These are phyloP conservation scores for Biscogniauxia marginata DNA, from an alignment of 2,329 filamentous ascomycete species.

Conservation along the genomic window DNA sequence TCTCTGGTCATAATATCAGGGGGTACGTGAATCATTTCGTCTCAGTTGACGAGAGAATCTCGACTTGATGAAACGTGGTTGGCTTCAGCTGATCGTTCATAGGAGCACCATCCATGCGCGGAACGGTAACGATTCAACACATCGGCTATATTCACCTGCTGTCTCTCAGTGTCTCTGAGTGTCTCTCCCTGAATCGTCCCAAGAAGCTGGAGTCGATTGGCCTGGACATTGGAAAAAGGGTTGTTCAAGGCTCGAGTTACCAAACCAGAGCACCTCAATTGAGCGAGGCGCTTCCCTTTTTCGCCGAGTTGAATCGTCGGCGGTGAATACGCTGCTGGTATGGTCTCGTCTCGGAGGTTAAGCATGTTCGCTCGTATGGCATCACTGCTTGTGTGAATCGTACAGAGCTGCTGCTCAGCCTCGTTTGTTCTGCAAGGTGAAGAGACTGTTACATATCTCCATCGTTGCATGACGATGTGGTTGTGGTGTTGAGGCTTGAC, in stretches of 20 bases:
- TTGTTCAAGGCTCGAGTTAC: not conserved
- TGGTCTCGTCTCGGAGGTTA: not conserved
- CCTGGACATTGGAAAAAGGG: not conserved
- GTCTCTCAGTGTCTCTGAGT: not conserved
- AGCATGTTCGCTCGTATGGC: not conserved
- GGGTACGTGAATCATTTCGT: slow-evolving; percentile 7
- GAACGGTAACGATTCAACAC: not conserved
- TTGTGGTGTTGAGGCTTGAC: not conserved
- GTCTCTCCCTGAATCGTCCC: not conserved
- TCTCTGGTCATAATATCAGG: not conserved
- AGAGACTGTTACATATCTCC: not conserved
- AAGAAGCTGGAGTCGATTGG: not conserved
- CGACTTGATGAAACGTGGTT: not conserved
- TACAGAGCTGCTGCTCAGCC: not conserved
- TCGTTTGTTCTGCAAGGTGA: not conserved
- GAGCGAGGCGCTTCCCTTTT: not conserved
- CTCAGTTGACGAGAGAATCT: slow-evolving; percentile 3
- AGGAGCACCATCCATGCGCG: slow-evolving; percentile 1
- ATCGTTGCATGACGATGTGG: not conserved
- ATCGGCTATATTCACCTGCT: not conserved
- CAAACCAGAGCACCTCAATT: not conserved
- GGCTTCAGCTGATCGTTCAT: not conserved
- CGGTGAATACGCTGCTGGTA: not conserved
- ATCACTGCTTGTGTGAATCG: not conserved
- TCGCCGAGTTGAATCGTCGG: not conserved